These are phyloP conservation scores for Candida easanensis DNA, from an alignment of 805 yeast species.

Conservation along the genomic window DNA sequence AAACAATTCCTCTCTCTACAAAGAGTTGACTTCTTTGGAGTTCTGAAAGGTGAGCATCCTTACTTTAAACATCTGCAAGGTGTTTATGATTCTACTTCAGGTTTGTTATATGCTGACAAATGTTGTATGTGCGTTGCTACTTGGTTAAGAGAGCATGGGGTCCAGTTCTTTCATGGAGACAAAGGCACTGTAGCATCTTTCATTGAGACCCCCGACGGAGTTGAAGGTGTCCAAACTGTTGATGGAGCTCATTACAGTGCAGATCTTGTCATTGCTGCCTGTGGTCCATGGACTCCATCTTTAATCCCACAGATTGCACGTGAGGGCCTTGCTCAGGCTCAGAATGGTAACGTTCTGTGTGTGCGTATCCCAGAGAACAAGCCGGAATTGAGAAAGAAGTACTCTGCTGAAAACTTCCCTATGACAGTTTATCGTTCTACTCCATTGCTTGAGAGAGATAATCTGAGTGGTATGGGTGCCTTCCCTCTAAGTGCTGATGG, in stretches of 20 bases:
- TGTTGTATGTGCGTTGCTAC: slow-evolving; percentile 30
- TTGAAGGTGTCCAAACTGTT: slow-evolving; percentile 22
- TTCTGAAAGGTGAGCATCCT: slow-evolving; percentile 9
- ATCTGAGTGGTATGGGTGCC: slow-evolving; percentile 31
- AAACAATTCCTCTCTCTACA: too few species aligned
- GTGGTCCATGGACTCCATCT: slow-evolving; percentile 24
- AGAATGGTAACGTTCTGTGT: slow-evolving; percentile 33
- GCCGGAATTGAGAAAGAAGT: slow-evolving; percentile 31
- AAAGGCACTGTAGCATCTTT: slow-evolving; percentile 26
- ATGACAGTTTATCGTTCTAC: slow-evolving; percentile 32
- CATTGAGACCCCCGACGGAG: slow-evolving; percentile 14
- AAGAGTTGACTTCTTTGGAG: slow-evolving; percentile 23
- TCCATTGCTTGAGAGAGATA: slow-evolving; percentile 28
- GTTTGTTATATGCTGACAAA: slow-evolving; percentile 32
- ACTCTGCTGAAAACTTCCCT: slow-evolving; percentile 31
- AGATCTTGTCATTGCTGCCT: slow-evolving; percentile 15
- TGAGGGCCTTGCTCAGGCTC: slow-evolving; percentile 33
- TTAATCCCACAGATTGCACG: slow-evolving; percentile 22
- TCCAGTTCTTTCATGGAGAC: slow-evolving; percentile 31
- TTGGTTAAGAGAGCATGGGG: slow-evolving; percentile 30
- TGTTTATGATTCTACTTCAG: slow-evolving; percentile 28
- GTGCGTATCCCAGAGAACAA: slow-evolving; percentile 35
- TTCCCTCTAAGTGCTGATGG: slow-evolving; percentile 34
- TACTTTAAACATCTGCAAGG: slow-evolving; percentile 22
- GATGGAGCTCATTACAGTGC: slow-evolving; percentile 25